Evolutionary conservation across 169 alveolate species (phyloP), one percentile per base, ranked within the genome.

Genomic region (Theileria luwenshuni): DNA sequence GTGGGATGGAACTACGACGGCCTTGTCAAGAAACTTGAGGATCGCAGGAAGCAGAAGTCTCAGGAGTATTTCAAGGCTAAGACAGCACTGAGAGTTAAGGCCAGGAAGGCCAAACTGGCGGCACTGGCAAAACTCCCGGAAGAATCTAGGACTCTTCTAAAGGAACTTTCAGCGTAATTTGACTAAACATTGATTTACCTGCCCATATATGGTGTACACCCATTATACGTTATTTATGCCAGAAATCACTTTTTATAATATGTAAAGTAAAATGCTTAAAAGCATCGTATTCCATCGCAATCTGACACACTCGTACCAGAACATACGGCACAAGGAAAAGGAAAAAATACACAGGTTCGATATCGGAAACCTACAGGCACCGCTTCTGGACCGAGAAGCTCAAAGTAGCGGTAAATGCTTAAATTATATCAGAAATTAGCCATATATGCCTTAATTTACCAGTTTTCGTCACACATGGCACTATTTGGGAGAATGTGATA

Each of bases 1-100:
- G 96, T 94, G 64, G 99, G 99, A 15, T 96, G 98, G 98, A 94
- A 93, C 75, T 83, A 93, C 85, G 84, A 90, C 76, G 93, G 76
- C 45, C 74, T 95, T 51, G 94, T 95, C 28, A 89, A 91, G 61
- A 84, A 86, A 64, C 85, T 95, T 51, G 99, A 96, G 85, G 93
- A 77, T 2, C 92, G 92, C 89, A 94, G 99, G 90, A 95, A 92
- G 90, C 94, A 73, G 51, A 94, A 94, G 65, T 72, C 96, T 5
- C 89, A 88, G 63, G 90, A 80, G 52, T 91, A 84, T 89, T 95
- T 85, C 77, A 76, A 86, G 80, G 92, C 90, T 74, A 93, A 92
- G 79, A 84, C 80, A 32, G 93, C 69, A 23, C 58, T 68, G 43
- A 74, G 62, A 76, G 68, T 17, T 41, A 73, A 15, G 69, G n/a